These are phyloP conservation scores for Neurospora sp. DNA, from an alignment of 495 filamentous ascomycete genomes.

Conservation along the genomic window DNA sequence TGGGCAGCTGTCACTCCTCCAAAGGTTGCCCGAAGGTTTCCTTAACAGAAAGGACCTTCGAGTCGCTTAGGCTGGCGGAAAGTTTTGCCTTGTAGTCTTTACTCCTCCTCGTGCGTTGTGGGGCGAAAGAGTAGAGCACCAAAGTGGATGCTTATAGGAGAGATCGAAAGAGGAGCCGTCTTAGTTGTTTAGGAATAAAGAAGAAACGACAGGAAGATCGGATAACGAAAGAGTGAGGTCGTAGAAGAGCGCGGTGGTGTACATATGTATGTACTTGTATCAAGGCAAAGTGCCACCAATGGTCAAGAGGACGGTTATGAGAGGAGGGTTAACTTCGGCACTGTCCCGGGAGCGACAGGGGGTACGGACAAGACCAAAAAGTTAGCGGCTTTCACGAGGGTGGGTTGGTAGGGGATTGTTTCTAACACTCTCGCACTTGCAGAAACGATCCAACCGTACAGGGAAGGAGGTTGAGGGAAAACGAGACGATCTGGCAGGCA, in stretches of 20 bases:
- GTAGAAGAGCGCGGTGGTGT: constrained; percentile 25
- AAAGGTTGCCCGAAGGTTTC: constrained; percentile 9
- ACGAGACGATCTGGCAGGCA: constrained; percentile 36
- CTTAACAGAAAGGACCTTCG: constrained; percentile 5
- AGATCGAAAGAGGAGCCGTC: background rate
- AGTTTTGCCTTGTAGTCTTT: background rate
- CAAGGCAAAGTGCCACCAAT: constrained; percentile 30
- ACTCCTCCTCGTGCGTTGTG: background rate
- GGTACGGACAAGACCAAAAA: constrained; percentile 29
- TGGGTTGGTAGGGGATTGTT: constrained; percentile 29
- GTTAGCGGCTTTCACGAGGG: constrained; percentile 31
- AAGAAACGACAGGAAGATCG: constrained; percentile 22
- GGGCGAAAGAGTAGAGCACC: background rate
- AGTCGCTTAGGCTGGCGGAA: background rate
- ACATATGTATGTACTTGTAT: constrained; percentile 37
- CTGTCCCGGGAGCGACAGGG: constrained; percentile 34
- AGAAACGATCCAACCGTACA: constrained; percentile 42
- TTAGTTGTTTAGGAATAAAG: constrained; percentile 3
- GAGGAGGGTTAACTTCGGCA: constrained; percentile 30
- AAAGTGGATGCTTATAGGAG: background rate
- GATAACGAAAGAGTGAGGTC: constrained; percentile 29
- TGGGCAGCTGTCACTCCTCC: constrained; percentile 34
- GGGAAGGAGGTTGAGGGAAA: constrained; percentile 41
- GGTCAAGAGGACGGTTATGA: constrained; percentile 39
- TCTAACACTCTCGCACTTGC: constrained; percentile 35